These are phyloP conservation scores for Skeletonema menzelii DNA, from an alignment of 108 stramenopile species.

Conservation along the genomic window DNA sequence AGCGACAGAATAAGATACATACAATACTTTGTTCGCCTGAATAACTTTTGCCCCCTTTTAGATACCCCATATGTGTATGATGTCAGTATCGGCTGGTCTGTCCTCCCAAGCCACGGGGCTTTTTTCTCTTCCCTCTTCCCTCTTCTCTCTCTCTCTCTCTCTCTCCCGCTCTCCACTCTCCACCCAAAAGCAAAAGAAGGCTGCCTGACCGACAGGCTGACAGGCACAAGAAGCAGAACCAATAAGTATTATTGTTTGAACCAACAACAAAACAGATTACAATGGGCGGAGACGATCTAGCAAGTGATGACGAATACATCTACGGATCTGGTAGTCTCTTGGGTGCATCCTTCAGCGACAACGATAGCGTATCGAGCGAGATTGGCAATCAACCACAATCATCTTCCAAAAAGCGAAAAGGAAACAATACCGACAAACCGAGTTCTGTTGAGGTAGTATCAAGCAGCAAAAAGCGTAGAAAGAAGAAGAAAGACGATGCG, in stretches of 20 bases:
- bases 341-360: not conserved
- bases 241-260: not conserved
- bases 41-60: no score
- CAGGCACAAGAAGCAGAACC: no score
- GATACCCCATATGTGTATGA: no score
- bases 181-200: no score
- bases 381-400: constrained; percentile 10
- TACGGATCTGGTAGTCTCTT: constrained; percentile 21
- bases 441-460: constrained; percentile 1
- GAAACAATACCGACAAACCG: not conserved
- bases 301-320: constrained; percentile 80
- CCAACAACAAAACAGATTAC: constrained; percentile 1
- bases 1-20: no score
- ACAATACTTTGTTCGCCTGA: no score
- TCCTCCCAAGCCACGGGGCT: no score
- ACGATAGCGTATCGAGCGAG: constrained; percentile 10
- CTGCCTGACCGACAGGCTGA: no score
- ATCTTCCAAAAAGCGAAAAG: constrained; percentile 33
- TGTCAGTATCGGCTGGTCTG: no score
- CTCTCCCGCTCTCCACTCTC: no score
- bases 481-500: constrained; percentile 11
- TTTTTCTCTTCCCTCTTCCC: no score
- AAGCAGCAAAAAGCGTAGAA: constrained; percentile 42
- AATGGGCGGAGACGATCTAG: constrained; percentile 88
- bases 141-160: no score